Conservation (phyloP, 2,329 filamentous ascomycete genomes). For the Stenocarpella maydis region DNA sequence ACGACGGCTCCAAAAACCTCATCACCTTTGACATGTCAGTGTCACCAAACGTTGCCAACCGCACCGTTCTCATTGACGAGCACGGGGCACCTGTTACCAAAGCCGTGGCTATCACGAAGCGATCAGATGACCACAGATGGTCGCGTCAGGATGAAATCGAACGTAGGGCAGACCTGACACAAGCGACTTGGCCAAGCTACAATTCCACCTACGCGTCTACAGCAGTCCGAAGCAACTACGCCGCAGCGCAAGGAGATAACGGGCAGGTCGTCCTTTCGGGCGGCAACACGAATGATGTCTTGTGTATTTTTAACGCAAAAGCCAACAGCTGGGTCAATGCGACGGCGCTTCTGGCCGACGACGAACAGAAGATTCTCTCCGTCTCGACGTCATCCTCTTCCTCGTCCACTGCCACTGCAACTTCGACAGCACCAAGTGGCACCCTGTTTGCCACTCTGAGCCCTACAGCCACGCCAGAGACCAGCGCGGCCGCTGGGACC, state of each 20-base stretch:
- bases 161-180: constrained; percentile 54
- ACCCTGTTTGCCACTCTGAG: constrained; percentile 36
- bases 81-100: constrained; percentile 62
- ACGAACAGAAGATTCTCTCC: constrained; percentile 50
- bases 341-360: constrained; percentile 63
- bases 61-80: constrained; percentile 71
- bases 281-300: constrained; percentile 70
- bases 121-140: constrained; percentile 24
- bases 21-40: constrained; percentile 79
- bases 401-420: constrained; percentile 34
- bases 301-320: constrained; percentile 80
- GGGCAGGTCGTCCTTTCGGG: constrained; percentile 82
- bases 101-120: constrained; percentile 52
- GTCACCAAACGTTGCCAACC: constrained; percentile 78
- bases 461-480: constrained; percentile 40
- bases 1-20: constrained; percentile 80
- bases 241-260: constrained; percentile 71
- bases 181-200: constrained; percentile 78
- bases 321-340: constrained; percentile 83
- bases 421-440: constrained; percentile 44
- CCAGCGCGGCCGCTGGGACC: constrained; percentile 39
- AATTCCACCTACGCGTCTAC: constrained; percentile 77
- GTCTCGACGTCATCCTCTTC: constrained; percentile 45
- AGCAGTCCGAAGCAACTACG: constrained; percentile 71
- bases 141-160: neutral